phyloP scores from a whole-genome alignment of 345 rosid species.

The Turnera subulata region DNA sequence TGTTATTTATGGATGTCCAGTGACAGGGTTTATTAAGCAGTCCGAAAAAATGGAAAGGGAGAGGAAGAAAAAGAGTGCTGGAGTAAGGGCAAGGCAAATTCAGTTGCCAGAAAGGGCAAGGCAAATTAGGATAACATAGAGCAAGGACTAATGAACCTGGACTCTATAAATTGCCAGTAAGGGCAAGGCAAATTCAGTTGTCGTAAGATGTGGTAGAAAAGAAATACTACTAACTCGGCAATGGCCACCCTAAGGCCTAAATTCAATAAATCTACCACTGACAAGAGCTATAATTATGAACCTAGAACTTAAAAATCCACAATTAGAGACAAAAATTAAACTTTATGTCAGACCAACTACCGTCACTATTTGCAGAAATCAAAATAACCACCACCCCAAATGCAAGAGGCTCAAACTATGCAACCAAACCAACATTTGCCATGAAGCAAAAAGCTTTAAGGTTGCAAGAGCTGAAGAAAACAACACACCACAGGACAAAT shows the following conservation, averaged over 20 bases:
- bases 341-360: slow-evolving; percentile 24
- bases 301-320: background rate
- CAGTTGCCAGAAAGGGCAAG: too few species aligned
- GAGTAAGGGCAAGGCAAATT: too few species aligned
- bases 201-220: background rate
- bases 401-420: background rate
- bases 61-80: too few species aligned
- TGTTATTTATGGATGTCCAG: too few species aligned
- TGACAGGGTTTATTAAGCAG: too few species aligned
- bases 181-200: background rate
- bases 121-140: background rate
- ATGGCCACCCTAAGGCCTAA: too few species aligned
- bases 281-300: slow-evolving; percentile 4
- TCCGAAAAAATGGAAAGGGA: too few species aligned
- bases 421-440: slow-evolving; percentile 1
- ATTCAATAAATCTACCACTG: slow-evolving; percentile 8
- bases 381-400: slow-evolving; percentile 23
- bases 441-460: background rate
- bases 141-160: background rate
- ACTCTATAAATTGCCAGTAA: background rate
- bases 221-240: background rate
- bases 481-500: slow-evolving; percentile 1
- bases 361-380: slow-evolving; percentile 10
- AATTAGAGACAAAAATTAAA: background rate
- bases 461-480: background rate